phyloP scores from a whole-genome alignment of 495 filamentous ascomycete genomes.

The Tuber calosporum region DNA sequence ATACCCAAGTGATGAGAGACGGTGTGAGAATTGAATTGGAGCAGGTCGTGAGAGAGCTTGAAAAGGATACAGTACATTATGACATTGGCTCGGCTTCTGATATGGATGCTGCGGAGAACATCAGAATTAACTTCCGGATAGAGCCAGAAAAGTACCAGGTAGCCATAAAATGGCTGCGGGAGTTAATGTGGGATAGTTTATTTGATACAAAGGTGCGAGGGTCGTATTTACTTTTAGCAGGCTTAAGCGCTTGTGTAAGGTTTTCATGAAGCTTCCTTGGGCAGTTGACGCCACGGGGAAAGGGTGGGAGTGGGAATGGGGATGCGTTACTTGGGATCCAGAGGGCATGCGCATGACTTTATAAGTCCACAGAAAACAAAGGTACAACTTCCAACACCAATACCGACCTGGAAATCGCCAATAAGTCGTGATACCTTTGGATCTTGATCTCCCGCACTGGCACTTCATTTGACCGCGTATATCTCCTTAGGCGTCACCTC shows the following conservation, averaged over 20 bases:
- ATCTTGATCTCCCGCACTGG: neutral
- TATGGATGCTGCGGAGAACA: conserved; percentile 69
- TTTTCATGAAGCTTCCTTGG: conserved; percentile 97
- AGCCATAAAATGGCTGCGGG: conserved; percentile 75
- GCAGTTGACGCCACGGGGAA: conserved; percentile 66
- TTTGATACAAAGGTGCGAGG: conserved; percentile 60
- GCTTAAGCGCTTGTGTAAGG: conserved; percentile 82
- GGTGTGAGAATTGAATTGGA: conserved; percentile 79
- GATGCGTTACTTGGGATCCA: conserved; percentile 43
- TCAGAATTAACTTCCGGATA: conserved; percentile 72
- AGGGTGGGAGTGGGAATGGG: conserved; percentile 46
- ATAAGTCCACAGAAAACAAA: conserved; percentile 15
- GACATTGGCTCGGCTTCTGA: conserved; percentile 57
- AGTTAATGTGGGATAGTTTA: conserved; percentile 77
- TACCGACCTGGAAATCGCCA: conserved; percentile 13
- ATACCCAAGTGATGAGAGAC: conserved; percentile 71
- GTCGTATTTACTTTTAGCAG: conserved; percentile 87
- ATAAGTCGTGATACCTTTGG: neutral
- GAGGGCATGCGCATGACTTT: conserved; percentile 18
- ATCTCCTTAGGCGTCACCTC: conserved; percentile 3
- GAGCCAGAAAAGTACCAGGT: conserved; percentile 81
- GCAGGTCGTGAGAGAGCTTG: conserved; percentile 77
- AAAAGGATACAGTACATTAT: conserved; percentile 84
- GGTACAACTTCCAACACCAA: conserved; percentile 9
- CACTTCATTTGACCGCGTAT: conserved; percentile 16